phyloP scores from a whole-genome alignment of 176 grass and related monocot species.

The Puya raimondii region DNA sequence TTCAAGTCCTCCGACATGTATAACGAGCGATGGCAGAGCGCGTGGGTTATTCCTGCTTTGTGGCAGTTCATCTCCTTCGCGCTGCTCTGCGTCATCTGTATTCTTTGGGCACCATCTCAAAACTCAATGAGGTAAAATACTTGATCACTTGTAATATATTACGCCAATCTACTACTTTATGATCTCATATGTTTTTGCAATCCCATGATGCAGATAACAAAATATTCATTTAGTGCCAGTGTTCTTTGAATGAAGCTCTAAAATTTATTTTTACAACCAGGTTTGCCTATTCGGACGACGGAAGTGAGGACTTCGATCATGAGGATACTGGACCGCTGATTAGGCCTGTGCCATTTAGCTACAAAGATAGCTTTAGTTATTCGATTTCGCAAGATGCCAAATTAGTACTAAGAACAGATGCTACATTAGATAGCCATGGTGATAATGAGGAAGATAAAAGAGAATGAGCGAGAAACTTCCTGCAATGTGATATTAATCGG shows the following conservation, averaged over 20 bases:
- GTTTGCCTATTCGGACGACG: slow-evolving; percentile 48
- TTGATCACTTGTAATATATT: not conserved
- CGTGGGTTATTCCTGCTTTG: slow-evolving; percentile 66
- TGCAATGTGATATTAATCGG: too few species aligned
- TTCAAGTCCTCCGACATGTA: slow-evolving; percentile 58
- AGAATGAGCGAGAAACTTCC: slow-evolving; percentile 9
- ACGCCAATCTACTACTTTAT: not conserved
- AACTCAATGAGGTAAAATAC: slow-evolving; percentile 42
- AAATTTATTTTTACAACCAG: slow-evolving; percentile 12
- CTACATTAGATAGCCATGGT: slow-evolving; percentile 29
- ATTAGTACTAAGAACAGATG: slow-evolving; percentile 46
- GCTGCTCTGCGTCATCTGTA: slow-evolving; percentile 56
- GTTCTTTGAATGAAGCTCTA: not conserved
- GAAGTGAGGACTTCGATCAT: slow-evolving; percentile 21
- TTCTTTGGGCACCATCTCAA: slow-evolving; percentile 55
- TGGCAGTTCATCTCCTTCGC: slow-evolving; percentile 84
- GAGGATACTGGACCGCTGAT: slow-evolving; percentile 40
- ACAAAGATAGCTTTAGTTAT: slow-evolving; percentile 66
- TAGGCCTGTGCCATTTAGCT: slow-evolving; percentile 38
- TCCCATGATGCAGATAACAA: not conserved
- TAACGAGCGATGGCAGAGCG: slow-evolving; percentile 50
- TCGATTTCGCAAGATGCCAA: slow-evolving; percentile 60
- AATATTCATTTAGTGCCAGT: not conserved
- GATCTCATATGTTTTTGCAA: not conserved
- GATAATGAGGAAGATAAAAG: slow-evolving; percentile 42